These are phyloP conservation scores for Corniculantispora saksenae DNA, from an alignment of 2,329 filamentous ascomycete species.

Conservation along the genomic window DNA sequence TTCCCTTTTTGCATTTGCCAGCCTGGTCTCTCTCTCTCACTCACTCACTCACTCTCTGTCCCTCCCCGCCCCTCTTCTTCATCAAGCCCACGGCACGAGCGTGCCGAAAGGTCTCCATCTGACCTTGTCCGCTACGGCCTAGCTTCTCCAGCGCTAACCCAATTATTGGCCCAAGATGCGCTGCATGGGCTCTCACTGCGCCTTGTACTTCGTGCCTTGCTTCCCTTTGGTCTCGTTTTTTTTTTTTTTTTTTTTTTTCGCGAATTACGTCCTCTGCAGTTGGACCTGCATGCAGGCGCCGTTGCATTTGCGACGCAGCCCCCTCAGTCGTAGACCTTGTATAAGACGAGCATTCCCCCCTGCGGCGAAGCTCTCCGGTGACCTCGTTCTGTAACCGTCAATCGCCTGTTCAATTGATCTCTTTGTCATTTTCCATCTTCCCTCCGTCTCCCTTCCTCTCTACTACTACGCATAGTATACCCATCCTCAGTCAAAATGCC, in stretches of 20 bases:
- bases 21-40: too few relatives aligned
- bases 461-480: too few relatives aligned
- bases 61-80: background rate
- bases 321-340: too few relatives aligned
- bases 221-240: background rate
- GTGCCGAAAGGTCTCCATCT: conserved; percentile 16
- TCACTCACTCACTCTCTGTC: too few relatives aligned
- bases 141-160: conserved; percentile 1
- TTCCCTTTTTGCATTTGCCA: too few relatives aligned
- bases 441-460: background rate
- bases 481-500: conserved; percentile 13
- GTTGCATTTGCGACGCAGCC: too few relatives aligned
- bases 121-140: conserved; percentile 4
- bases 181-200: background rate
- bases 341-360: too few relatives aligned
- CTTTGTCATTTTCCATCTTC: background rate
- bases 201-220: background rate
- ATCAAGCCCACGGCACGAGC: conserved; percentile 11
- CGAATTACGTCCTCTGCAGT: too few relatives aligned
- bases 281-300: too few relatives aligned
- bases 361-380: too few relatives aligned
- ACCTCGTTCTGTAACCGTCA: too few relatives aligned
- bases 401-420: background rate
- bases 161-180: conserved; percentile 8
- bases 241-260: too few relatives aligned